These are phyloP conservation scores for Chaetomiaceae sp. DNA, from an alignment of 2,329 filamentous ascomycete species.

Conservation along the genomic window DNA sequence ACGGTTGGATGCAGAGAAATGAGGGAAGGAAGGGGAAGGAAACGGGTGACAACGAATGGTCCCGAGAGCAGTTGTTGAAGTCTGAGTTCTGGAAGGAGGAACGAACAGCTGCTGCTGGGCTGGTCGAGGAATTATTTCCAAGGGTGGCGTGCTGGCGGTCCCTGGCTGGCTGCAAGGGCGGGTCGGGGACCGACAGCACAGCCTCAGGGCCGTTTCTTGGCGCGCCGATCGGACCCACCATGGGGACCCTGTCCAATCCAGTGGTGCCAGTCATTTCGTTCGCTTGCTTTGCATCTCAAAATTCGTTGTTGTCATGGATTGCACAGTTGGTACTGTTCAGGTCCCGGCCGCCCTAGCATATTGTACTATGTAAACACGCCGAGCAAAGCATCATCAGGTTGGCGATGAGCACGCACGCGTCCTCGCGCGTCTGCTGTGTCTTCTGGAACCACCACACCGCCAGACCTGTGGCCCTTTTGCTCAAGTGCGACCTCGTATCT, in stretches of 20 bases:
- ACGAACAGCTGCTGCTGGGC: not conserved
- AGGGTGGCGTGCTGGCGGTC: constrained; percentile 4
- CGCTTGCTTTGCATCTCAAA: not conserved
- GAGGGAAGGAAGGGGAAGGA: not conserved
- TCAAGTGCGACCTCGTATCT: not conserved
- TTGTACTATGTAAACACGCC: too few species aligned
- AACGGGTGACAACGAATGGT: not conserved
- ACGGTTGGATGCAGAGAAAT: constrained; percentile 14
- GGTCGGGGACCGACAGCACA: constrained; percentile 12
- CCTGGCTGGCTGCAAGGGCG: constrained; percentile 12
- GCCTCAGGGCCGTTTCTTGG: constrained; percentile 6
- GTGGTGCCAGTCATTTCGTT: too few species aligned
- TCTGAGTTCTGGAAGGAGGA: constrained; percentile 8
- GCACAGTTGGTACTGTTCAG: too few species aligned
- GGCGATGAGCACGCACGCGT: too few species aligned
- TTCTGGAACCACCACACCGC: not conserved
- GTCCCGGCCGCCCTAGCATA: too few species aligned
- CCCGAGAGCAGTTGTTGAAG: not conserved
- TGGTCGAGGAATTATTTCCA: constrained; percentile 8
- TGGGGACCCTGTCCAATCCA: not conserved
- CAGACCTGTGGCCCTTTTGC: not conserved
- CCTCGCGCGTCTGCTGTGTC: not conserved
- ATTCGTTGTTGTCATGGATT: not conserved
- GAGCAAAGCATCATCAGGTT: too few species aligned
- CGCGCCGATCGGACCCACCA: constrained; percentile 8